A percentile compares a stretch with the other conserved stretches of the same genome.
Conservation (phyloP, 495 filamentous ascomycete species). For the Penicillium coprophilum region DNA sequence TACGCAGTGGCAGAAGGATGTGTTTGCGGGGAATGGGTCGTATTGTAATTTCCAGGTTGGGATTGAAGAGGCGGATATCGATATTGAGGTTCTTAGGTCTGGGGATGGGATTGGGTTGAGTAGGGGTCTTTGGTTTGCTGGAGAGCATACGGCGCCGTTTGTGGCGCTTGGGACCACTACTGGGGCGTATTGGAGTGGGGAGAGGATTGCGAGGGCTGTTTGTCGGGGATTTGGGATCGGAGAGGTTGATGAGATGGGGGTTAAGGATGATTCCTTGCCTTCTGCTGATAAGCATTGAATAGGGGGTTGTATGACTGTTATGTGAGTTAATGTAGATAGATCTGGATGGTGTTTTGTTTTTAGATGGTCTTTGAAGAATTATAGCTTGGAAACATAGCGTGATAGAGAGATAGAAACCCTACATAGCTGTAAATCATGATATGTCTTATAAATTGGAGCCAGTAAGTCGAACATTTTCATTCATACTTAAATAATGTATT, state of each 20-base stretch:
- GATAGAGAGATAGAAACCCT: not conserved
- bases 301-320: not conserved
- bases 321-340: not conserved
- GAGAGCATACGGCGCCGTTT: conserved; percentile 92
- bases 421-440: not conserved
- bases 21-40: conserved; percentile 82
- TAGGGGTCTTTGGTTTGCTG: conserved; percentile 83
- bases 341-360: not conserved
- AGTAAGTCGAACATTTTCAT: conserved; percentile 4
- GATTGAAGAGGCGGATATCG: conserved; percentile 61
- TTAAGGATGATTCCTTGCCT: conserved; percentile 42
- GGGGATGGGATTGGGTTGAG: conserved; percentile 58
- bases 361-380: not conserved
- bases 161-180: conserved; percentile 83
- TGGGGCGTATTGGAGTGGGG: conserved; percentile 91
- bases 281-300: conserved; percentile 16
- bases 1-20: conserved; percentile 80
- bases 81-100: conserved; percentile 68
- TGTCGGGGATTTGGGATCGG: conserved; percentile 38
- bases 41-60: conserved; percentile 90
- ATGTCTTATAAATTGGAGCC: not conserved
- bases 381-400: not conserved
- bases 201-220: conserved; percentile 70
- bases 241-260: conserved; percentile 23
- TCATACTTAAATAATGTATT: conserved; percentile 13